Conservation (phyloP, 257 asterid species). For the Cordia subcordata region DNA sequence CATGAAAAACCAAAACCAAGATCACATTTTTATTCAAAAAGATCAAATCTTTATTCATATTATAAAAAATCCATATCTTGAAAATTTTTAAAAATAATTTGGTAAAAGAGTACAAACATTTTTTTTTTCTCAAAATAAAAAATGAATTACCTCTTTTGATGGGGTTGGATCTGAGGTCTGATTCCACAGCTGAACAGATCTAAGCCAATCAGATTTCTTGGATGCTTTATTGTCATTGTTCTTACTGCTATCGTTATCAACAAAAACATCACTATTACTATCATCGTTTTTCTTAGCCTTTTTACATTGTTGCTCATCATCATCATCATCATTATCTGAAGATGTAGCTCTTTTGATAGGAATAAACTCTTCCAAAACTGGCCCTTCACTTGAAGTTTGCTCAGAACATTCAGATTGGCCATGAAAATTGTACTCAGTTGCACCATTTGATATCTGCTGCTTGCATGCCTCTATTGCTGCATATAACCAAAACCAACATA, state of each 20-base stretch:
- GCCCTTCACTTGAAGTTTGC: slow-evolving; percentile 64
- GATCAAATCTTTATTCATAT: slow-evolving; percentile 3
- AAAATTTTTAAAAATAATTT: neutral
- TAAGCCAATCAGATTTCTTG: slow-evolving; percentile 44
- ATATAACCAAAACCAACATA: neutral
- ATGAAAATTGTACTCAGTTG: slow-evolving; percentile 33
- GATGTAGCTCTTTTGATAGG: slow-evolving; percentile 44
- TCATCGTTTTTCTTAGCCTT: slow-evolving; percentile 12
- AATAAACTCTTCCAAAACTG: slow-evolving; percentile 54
- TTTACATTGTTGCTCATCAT: slow-evolving; percentile 29
- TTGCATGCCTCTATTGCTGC: slow-evolving; percentile 86
- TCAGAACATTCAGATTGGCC: slow-evolving; percentile 67
- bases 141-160: slow-evolving; percentile 25
- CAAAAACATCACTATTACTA: neutral
- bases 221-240: slow-evolving; percentile 12
- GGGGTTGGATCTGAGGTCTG: slow-evolving; percentile 40
- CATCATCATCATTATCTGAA: slow-evolving; percentile 14
- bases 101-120: too few species aligned
- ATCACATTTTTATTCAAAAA: slow-evolving; percentile 15
- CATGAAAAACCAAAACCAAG: neutral
- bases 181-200: slow-evolving; percentile 45
- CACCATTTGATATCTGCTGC: slow-evolving; percentile 50
- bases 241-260: slow-evolving; percentile 5
- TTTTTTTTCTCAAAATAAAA: neutral
- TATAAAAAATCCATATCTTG: neutral